Evolutionary conservation across 2,329 filamentous ascomycete species (phyloP).

Genomic region (Ascochyta pisi): DNA sequence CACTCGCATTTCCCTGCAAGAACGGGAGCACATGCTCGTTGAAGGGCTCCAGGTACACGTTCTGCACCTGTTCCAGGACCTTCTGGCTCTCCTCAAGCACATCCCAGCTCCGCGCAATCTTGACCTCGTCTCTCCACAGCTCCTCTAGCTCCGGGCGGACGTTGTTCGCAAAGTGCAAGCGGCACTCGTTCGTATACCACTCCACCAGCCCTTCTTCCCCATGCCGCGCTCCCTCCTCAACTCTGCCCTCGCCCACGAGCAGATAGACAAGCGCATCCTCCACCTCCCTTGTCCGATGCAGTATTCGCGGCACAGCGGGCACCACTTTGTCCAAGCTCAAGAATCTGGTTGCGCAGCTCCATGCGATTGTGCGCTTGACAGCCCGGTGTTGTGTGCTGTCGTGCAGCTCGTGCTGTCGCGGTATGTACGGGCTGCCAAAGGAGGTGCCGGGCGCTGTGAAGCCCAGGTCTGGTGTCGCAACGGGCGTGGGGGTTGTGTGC

Average conservation of each 20-base stretch:
- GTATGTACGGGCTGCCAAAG: slow-evolving; percentile 48
- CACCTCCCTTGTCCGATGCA: slow-evolving; percentile 37
- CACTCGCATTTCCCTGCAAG: slow-evolving; percentile 31
- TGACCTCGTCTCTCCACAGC: slow-evolving; percentile 40
- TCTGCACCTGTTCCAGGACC: slow-evolving; percentile 47
- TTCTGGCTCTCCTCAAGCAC: slow-evolving; percentile 47
- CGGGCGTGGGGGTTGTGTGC: slow-evolving; percentile 53
- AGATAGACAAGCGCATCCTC: slow-evolving; percentile 48
- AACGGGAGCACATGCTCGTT: slow-evolving; percentile 44
- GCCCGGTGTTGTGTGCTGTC: slow-evolving; percentile 44
- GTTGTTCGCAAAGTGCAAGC: slow-evolving; percentile 50
- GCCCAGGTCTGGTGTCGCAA: slow-evolving; percentile 54
- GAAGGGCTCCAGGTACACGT: slow-evolving; percentile 47
- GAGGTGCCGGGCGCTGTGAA: slow-evolving; percentile 47
- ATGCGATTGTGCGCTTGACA: slow-evolving; percentile 50
- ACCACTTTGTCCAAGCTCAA: slow-evolving; percentile 45
- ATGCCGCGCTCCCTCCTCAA: slow-evolving; percentile 26
- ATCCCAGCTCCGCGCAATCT: slow-evolving; percentile 35
- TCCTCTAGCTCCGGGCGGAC: slow-evolving; percentile 38
- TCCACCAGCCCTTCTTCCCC: slow-evolving; percentile 44
- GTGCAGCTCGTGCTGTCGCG: slow-evolving; percentile 41
- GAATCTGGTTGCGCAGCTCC: slow-evolving; percentile 56
- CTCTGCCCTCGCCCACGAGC: slow-evolving; percentile 43
- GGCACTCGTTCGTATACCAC: slow-evolving; percentile 57
- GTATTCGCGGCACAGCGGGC: slow-evolving; percentile 22